Evolutionary conservation across 1,139 yeast genomes (phyloP).

Genomic region (Meyerozyma carpophila): DNA sequence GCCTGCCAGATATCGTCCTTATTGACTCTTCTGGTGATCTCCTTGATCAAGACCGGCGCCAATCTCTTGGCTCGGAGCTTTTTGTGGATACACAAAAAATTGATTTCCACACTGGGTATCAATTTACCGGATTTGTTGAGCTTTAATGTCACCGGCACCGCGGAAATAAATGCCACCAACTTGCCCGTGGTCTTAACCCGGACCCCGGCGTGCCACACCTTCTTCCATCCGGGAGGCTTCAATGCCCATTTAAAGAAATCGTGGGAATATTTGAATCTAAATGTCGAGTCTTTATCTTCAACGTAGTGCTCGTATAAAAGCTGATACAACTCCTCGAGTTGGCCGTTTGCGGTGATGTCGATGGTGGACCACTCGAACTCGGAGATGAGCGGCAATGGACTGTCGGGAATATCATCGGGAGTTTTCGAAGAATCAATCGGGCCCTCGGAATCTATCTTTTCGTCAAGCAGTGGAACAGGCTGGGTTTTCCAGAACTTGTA

Average conservation of each 20-base stretch:
- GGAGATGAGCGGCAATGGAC: constrained; percentile 64
- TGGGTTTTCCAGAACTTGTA: constrained; percentile 98
- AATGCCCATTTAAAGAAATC: constrained; percentile 90
- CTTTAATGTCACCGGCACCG: constrained; percentile 70
- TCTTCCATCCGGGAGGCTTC: constrained; percentile 88
- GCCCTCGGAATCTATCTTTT: constrained; percentile 64
- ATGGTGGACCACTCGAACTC: constrained; percentile 89
- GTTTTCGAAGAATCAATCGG: constrained; percentile 70
- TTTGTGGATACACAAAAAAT: constrained; percentile 91
- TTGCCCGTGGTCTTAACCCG: constrained; percentile 72
- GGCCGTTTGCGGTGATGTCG: constrained; percentile 54
- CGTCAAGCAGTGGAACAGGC: constrained; percentile 81
- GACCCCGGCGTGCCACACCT: constrained; percentile 92
- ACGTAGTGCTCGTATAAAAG: constrained; percentile 86
- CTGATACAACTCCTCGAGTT: constrained; percentile 70
- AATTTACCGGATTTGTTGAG: constrained; percentile 47
- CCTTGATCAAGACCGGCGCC: constrained; percentile 91
- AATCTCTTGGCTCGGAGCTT: constrained; percentile 88
- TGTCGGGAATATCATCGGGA: constrained; percentile 63
- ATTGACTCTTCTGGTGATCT: constrained; percentile 90
- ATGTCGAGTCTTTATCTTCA: constrained; percentile 88
- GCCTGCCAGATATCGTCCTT: constrained; percentile 90
- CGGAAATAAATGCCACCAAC: constrained; percentile 88
- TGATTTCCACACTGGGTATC: constrained; percentile 78
- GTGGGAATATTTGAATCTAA: constrained; percentile 83